These are phyloP conservation scores for Starmerella khaoyaiensis DNA, from an alignment of 805 yeast species.

Conservation along the genomic window DNA sequence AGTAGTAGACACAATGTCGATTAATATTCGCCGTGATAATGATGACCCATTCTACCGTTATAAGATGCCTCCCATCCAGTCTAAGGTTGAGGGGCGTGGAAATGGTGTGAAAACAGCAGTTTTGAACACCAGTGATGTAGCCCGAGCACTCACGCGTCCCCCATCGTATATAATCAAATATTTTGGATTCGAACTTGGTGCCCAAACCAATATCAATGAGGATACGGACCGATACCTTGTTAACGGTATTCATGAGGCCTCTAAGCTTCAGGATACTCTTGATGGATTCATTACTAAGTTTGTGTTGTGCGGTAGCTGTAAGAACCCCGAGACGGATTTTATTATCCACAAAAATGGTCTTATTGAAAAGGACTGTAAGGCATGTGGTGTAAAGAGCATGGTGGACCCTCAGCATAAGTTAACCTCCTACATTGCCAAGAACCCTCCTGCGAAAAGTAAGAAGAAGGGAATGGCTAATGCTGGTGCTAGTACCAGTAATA, in stretches of 20 bases:
- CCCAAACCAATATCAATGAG: slow-evolving; percentile 76
- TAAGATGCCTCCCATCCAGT: slow-evolving; percentile 96
- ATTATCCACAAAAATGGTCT: slow-evolving; percentile 60
- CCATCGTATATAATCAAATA: slow-evolving; percentile 82
- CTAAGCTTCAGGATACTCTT: slow-evolving; percentile 79
- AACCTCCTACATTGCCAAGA: slow-evolving; percentile 75
- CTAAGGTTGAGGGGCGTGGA: slow-evolving; percentile 97
- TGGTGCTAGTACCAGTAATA: slow-evolving; percentile 27
- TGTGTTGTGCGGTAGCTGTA: slow-evolving; percentile 87
- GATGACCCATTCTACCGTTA: slow-evolving; percentile 98
- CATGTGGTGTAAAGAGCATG: slow-evolving; percentile 83
- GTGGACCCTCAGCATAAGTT: slow-evolving; percentile 80
- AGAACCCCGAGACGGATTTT: slow-evolving; percentile 95
- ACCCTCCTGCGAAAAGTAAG: slow-evolving; percentile 48
- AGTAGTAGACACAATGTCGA: slow-evolving; percentile 24
- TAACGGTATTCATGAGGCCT: slow-evolving; percentile 87
- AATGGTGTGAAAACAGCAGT: slow-evolving; percentile 97
- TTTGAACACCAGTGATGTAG: slow-evolving; percentile 80
- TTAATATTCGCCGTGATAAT: slow-evolving; percentile 93
- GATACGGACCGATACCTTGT: slow-evolving; percentile 76
- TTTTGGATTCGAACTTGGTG: slow-evolving; percentile 95
- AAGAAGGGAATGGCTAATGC: slow-evolving; percentile 82
- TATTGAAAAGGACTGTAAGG: slow-evolving; percentile 88
- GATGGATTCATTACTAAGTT: slow-evolving; percentile 90
- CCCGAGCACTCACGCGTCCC: slow-evolving; percentile 89